Evolutionary conservation across 208 protist genomes (phyloP), one percentile per base, ranked within the genome.

Genomic region (Leishmania lainsoni): DNA sequence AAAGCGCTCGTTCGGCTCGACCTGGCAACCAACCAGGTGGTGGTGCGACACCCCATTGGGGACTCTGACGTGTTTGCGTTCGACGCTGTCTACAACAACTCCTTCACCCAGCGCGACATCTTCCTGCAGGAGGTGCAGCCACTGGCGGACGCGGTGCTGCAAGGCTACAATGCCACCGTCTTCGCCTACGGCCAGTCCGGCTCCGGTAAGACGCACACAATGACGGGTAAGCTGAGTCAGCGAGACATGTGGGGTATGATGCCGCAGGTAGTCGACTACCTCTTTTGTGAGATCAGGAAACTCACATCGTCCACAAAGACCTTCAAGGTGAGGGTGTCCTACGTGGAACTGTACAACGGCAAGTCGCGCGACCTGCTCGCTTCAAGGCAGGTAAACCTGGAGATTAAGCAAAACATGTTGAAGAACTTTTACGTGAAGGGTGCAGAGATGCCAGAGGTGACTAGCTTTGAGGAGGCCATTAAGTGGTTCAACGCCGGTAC

Each of bases 391-490:
- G 84, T 87, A 10, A 96, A 94, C 74, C 83, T 98, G 56, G 94
- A 98, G 81, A 98, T 97, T 79, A 97, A 97, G 85, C 93, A 96
- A 81, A 98, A 96, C 83, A 94, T 95, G 92, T 76, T 91, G 6
- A 96, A 98, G 85, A 98, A 97, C 85, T 98, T 98, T 84, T 96
- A 97, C 84, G 95, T 97, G 16, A 96, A 95, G 74, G 95, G 93
- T 42, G 93, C 95, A 22, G 95, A 96, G 76, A 96, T 94, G 92
- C 93, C 94, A 0, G 93, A 98, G 88, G 94, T 97, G 80, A 95
- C 93, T 17, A 90, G 75, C 77, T 94, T 95, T 79, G 87, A 92
- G 69, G 94, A 97, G 80, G 92, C 93, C 42, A 92, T 98, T 79
- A 88, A 90, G 58, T 92, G 89, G 87, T 98, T 98, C 81, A 93